phyloP scores from a whole-genome alignment of 768 basidiomycete genomes.

The Boletus barrowsii region DNA sequence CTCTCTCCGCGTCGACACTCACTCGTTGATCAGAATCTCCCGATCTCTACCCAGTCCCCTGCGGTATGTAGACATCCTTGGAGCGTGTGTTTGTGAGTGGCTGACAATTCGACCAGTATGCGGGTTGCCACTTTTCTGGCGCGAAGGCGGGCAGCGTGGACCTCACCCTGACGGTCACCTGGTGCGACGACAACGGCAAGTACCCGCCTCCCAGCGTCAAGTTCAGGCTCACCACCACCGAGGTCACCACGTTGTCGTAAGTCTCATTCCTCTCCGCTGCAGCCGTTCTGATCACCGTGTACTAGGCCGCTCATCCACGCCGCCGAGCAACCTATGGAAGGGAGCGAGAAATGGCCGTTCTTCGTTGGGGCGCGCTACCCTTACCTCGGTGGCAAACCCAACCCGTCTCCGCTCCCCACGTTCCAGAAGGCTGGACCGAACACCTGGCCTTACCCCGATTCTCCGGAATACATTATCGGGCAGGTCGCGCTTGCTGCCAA shows the following conservation, averaged over 20 bases:
- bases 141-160: neutral
- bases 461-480: neutral
- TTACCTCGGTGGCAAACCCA: neutral
- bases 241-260: neutral
- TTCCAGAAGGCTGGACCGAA: neutral
- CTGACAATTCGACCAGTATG: neutral
- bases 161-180: neutral
- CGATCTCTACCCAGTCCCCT: neutral
- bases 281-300: too few relatives aligned
- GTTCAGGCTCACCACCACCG: neutral
- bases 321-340: neutral
- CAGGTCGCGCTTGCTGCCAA: neutral
- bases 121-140: neutral
- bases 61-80: neutral
- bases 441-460: neutral
- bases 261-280: neutral
- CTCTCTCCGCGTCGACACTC: neutral
- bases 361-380: neutral
- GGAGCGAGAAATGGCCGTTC: neutral
- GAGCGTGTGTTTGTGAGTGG: neutral
- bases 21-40: neutral
- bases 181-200: neutral
- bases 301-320: neutral
- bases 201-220: neutral
- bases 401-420: conserved; percentile 1